Evolutionary conservation across 495 filamentous ascomycete genomes (phyloP).

Genomic region (Bacidia rubella): DNA sequence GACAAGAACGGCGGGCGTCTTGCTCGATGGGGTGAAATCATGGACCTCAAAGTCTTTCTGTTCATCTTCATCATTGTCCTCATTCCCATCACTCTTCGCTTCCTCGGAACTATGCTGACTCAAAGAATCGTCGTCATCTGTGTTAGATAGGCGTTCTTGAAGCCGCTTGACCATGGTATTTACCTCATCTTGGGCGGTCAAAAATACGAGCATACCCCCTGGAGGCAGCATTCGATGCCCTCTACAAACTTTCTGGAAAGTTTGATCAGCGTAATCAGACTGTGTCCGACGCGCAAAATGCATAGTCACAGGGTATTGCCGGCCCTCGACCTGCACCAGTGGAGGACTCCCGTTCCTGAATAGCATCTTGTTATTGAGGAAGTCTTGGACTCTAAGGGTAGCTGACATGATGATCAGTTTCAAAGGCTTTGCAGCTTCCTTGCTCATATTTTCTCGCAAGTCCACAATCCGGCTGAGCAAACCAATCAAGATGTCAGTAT

Average conservation of each 20-base stretch:
- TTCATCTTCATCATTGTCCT: constrained; percentile 37
- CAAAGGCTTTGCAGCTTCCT: constrained; percentile 55
- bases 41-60: constrained; percentile 51
- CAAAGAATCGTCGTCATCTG: constrained; percentile 25
- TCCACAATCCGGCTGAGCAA: constrained; percentile 90
- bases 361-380: constrained; percentile 67
- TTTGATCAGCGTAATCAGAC: constrained; percentile 79
- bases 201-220: constrained; percentile 86
- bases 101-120: no score
- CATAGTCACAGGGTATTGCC: constrained; percentile 77
- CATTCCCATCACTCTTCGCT: constrained; percentile 28
- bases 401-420: constrained; percentile 99
- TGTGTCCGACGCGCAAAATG: constrained; percentile 79
- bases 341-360: constrained; percentile 68
- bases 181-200: constrained; percentile 93
- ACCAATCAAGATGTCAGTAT: constrained; percentile 93
- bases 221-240: constrained; percentile 85
- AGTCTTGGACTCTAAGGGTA: constrained; percentile 79
- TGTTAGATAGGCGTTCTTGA: constrained; percentile 43
- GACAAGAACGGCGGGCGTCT: constrained; percentile 56
- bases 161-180: constrained; percentile 60
- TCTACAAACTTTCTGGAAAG: constrained; percentile 72
- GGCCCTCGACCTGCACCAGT: constrained; percentile 81
- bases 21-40: constrained; percentile 39
- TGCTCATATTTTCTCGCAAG: constrained; percentile 49